A percentile compares a stretch with the other conserved stretches of the same genome.
phyloP scores from a whole-genome alignment of 371 early-diverging fungal genomes.

The Sporodiniella umbellata region DNA sequence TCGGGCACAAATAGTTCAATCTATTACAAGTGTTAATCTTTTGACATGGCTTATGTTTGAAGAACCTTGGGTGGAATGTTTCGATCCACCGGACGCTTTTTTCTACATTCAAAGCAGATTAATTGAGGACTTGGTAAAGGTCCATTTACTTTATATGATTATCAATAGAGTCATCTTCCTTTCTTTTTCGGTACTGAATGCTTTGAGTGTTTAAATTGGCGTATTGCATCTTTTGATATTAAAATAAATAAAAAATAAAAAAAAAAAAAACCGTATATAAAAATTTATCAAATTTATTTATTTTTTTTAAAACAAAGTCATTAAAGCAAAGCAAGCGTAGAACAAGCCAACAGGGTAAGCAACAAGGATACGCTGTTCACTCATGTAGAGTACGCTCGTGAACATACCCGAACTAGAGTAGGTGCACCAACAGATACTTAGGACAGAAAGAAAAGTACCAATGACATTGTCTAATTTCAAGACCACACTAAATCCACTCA shows the following conservation, averaged over 20 bases:
- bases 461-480: slow-evolving; percentile 50
- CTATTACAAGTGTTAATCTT: slow-evolving; percentile 25
- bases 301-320: slow-evolving; percentile 80
- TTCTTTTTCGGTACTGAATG: slow-evolving; percentile 32
- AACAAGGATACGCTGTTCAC: slow-evolving; percentile 89
- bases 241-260: slow-evolving; percentile 1
- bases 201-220: slow-evolving; percentile 2
- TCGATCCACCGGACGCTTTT: slow-evolving; percentile 60
- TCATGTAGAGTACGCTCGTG: slow-evolving; percentile 88
- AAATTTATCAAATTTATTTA: neutral
- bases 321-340: slow-evolving; percentile 92
- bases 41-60: neutral
- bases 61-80: slow-evolving; percentile 53
- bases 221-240: slow-evolving; percentile 8
- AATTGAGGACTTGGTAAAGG: too few relatives aligned
- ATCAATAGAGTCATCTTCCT: slow-evolving; percentile 28
- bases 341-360: slow-evolving; percentile 95
- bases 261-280: slow-evolving; percentile 6
- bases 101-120: slow-evolving; percentile 22
- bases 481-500: slow-evolving; percentile 63
- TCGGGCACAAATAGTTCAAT: slow-evolving; percentile 90
- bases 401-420: slow-evolving; percentile 94
- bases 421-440: slow-evolving; percentile 93
- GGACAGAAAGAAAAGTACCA: slow-evolving; percentile 54
- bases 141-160: slow-evolving; percentile 43